These are phyloP conservation scores for Phytopythium boreale DNA, from an alignment of 352 stramenopile species.

Conservation along the genomic window DNA sequence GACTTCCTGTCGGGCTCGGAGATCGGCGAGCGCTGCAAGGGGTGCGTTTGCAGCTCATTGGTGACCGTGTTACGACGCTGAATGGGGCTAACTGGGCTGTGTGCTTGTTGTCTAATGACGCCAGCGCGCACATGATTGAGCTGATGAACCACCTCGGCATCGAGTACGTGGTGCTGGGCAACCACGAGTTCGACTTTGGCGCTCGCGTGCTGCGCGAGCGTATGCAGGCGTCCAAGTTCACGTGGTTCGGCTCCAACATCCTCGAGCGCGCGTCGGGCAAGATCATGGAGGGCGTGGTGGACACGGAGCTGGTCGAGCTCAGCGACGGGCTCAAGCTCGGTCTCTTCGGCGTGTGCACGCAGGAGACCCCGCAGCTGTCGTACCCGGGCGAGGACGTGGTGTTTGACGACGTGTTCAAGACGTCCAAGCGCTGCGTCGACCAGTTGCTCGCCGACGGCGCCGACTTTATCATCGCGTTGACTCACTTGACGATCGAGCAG, in stretches of 20 bases:
- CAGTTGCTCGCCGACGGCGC: constrained; percentile 58
- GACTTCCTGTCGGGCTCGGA: constrained; percentile 52
- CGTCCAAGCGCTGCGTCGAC: constrained; percentile 49
- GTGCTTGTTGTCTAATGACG: neutral
- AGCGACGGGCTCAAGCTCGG: constrained; percentile 37
- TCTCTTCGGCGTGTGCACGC: constrained; percentile 50
- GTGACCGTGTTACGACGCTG: neutral
- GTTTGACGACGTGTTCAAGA: constrained; percentile 51
- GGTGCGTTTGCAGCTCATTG: constrained; percentile 16
- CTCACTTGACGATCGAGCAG: constrained; percentile 75
- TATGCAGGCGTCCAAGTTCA: constrained; percentile 40
- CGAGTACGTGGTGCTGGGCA: constrained; percentile 53
- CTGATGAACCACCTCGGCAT: constrained; percentile 47
- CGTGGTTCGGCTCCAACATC: constrained; percentile 51
- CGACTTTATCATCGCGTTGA: constrained; percentile 85
- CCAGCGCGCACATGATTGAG: constrained; percentile 49
- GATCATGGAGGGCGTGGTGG: constrained; percentile 28
- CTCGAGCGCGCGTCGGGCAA: constrained; percentile 22
- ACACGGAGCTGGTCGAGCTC: constrained; percentile 35
- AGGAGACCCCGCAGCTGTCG: constrained; percentile 35
- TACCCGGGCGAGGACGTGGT: constrained; percentile 37
- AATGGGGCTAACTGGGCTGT: neutral
- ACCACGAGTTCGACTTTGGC: constrained; percentile 65
- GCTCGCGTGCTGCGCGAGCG: constrained; percentile 27
- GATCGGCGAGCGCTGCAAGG: constrained; percentile 38